phyloP scores from a whole-genome alignment of 208 protist genomes.

The Zelonia costaricensis region DNA sequence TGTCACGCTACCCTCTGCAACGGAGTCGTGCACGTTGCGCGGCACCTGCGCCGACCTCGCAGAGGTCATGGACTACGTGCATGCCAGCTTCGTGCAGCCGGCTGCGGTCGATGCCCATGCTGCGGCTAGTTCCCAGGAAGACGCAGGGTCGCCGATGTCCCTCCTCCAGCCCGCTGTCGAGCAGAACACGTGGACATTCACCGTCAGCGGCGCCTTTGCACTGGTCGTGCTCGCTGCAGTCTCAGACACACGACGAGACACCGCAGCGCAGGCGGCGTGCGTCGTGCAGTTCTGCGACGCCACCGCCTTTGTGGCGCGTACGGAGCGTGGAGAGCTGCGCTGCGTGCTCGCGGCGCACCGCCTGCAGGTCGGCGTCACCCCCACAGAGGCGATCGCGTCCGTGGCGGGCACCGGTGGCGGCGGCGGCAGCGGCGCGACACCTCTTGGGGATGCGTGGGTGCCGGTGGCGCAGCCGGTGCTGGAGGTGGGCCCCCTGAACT shows the following conservation, averaged over 20 bases:
- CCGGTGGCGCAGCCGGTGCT: too few relatives aligned
- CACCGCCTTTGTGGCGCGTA: neutral
- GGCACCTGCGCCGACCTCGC: constrained; percentile 7
- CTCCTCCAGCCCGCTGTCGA: constrained; percentile 8
- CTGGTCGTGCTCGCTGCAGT: neutral
- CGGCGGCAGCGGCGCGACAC: neutral
- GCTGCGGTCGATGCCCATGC: too few relatives aligned
- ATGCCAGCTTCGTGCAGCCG: constrained; percentile 17
- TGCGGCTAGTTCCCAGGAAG: neutral
- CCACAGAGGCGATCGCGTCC: too few relatives aligned
- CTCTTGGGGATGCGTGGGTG: too few relatives aligned
- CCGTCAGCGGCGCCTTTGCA: neutral
- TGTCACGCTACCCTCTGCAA: constrained; percentile 7
- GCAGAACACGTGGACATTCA: constrained; percentile 13
- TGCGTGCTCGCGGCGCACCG: neutral
- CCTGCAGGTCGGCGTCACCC: constrained; percentile 2
- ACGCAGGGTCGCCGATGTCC: constrained; percentile 6
- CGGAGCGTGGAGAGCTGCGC: neutral
- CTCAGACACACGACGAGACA: neutral
- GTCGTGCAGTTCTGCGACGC: constrained; percentile 2
- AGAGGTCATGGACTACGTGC: constrained; percentile 7
- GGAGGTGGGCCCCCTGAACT: too few relatives aligned
- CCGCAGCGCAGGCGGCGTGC: neutral
- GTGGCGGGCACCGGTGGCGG: too few relatives aligned
- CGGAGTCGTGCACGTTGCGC: constrained; percentile 6